Base-by-base conservation (phyloP, 2,329 filamentous ascomycete genomes). In the Phyllosticta citrichinensis region DNA sequence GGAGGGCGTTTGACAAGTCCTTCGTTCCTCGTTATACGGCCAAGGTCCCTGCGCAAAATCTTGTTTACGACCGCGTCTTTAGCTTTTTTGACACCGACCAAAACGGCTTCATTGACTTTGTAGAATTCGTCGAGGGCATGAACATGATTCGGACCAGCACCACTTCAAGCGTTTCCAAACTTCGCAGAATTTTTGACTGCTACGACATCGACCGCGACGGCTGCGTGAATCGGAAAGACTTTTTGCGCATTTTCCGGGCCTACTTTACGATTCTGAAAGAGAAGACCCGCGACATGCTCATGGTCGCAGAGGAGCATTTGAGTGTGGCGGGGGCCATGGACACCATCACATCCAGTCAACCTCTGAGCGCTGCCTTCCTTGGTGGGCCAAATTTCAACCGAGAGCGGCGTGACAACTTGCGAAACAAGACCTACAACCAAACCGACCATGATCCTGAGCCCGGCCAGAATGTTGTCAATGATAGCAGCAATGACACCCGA, bases 11-110 rank as follows among this genome's bases (percentile, higher is more conserved):
- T 74, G 91, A 97, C 71, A 86, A 89, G 55, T 96, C 91, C 66
- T 85, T 97, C 63, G 87, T 95, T 8, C 90, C 91, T 3, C 88
- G 88, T n/a, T 89, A 88, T 14, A 88, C 87, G n/a, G 83, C 85
- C 62, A 83, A 87, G 33, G 87, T 91, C 60, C 85, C 88, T 11
- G 82, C 87, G 0, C 90, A 93, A 1, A 97, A 95, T 71, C 83
- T 96, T 14, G 89, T 99, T 62, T 94, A 96, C 70, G 93, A 99
- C 72, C 88, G 94, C 66, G 94, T 97, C 83, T 99, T 97, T 75
- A 85, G 89, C 57, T 97, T 97, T 73, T 99, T 97, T 73, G 94
- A 99, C 74, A 89, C 87, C 33, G 93, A 97, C 71, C 82, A 85
- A 52, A 91, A 99, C 70, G 89, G 88, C 22, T 78, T 96, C 8